These are phyloP conservation scores for Celoporthe dispersa DNA, from an alignment of 2,329 filamentous ascomycete genomes.

Conservation along the genomic window DNA sequence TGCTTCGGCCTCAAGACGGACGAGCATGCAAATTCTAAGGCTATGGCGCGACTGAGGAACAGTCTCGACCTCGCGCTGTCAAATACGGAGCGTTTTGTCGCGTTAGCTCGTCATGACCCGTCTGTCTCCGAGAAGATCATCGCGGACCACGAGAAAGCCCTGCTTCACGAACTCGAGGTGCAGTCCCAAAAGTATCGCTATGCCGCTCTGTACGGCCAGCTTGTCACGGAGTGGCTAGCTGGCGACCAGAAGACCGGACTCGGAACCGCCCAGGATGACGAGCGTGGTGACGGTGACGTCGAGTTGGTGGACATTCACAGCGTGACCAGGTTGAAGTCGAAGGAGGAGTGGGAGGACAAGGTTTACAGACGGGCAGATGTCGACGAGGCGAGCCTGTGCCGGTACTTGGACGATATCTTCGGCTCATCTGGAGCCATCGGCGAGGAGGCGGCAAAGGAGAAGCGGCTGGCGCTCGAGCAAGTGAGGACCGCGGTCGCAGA, in stretches of 20 bases:
- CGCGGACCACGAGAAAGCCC: slow-evolving; percentile 40
- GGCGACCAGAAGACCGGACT: slow-evolving; percentile 29
- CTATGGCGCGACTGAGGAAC: slow-evolving; percentile 35
- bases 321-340: slow-evolving; percentile 46
- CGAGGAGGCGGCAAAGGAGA: slow-evolving; percentile 31
- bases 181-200: slow-evolving; percentile 50
- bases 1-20: slow-evolving; percentile 53
- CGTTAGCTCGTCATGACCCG: slow-evolving; percentile 46
- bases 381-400: slow-evolving; percentile 42
- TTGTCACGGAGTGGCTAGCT: slow-evolving; percentile 54
- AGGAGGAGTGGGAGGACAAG: slow-evolving; percentile 48
- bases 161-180: slow-evolving; percentile 45
- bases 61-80: slow-evolving; percentile 41
- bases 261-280: slow-evolving; percentile 32
- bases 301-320: slow-evolving; percentile 44
- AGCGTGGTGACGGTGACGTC: slow-evolving; percentile 29
- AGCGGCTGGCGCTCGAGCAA: slow-evolving; percentile 33
- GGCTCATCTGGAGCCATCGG: slow-evolving; percentile 27
- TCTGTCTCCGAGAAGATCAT: slow-evolving; percentile 44
- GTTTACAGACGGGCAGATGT: slow-evolving; percentile 47
- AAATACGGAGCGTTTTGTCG: slow-evolving; percentile 46
- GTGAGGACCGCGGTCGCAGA: slow-evolving; percentile 36
- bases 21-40: slow-evolving; percentile 52
- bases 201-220: slow-evolving; percentile 49
- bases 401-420: slow-evolving; percentile 49